Conservation (phyloP, 169 alveolate genomes). For the Plasmodium coatneyi region DNA sequence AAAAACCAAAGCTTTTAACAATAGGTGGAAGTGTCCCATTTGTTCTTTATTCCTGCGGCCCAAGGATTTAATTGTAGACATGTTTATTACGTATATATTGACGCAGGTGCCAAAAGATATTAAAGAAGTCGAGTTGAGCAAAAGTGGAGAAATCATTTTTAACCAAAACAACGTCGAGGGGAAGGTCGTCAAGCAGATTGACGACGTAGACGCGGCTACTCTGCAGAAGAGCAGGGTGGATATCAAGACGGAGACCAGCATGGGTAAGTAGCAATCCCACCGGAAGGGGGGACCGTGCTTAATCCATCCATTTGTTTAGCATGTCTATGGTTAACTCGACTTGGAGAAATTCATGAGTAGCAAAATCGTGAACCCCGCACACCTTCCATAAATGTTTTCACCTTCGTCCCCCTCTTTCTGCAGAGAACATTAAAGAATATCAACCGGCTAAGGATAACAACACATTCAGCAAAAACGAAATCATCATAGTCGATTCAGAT, state of each 20-base stretch:
- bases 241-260: conserved; percentile 36
- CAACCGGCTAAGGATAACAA: not conserved
- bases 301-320: not conserved
- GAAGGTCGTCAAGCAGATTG: conserved; percentile 28
- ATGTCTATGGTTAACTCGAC: not conserved
- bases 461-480: conserved; percentile 17
- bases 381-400: not conserved
- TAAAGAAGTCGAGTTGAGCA: conserved; percentile 76
- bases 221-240: conserved; percentile 12
- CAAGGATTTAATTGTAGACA: conserved; percentile 88
- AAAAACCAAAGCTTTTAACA: conserved; percentile 92
- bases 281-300: not conserved
- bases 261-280: not conserved
- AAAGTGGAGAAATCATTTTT: conserved; percentile 57
- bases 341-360: not conserved
- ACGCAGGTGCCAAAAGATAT: conserved; percentile 76
- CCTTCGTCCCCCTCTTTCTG: not conserved
- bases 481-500: conserved; percentile 63
- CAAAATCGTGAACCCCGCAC: not conserved
- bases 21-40: conserved; percentile 95
- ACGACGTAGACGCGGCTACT: conserved; percentile 13
- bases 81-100: conserved; percentile 84
- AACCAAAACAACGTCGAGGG: conserved; percentile 1
- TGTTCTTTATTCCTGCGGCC: conserved; percentile 91
- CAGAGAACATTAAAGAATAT: conserved; percentile 1